Evolutionary conservation across 768 basidiomycete species (phyloP).

Genomic region (Kwoniella dendrophila): DNA sequence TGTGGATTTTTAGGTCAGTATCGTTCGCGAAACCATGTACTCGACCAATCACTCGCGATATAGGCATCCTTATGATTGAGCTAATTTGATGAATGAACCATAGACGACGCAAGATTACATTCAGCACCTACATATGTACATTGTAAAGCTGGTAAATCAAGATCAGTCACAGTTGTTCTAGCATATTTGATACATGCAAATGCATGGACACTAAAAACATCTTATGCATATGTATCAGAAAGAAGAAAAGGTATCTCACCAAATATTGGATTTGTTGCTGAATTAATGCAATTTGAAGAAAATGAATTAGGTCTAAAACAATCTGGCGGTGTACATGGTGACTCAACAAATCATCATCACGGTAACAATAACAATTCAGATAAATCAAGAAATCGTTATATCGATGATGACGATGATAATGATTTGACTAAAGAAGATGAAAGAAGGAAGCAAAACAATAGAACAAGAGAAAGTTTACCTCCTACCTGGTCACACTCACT

Average conservation of each 20-base stretch:
- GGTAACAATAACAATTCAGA: background rate
- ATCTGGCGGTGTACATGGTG: slow-evolving; percentile 44
- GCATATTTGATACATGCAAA: slow-evolving; percentile 97
- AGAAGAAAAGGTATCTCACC: slow-evolving; percentile 92
- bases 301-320: slow-evolving; percentile 75
- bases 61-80: too few species aligned
- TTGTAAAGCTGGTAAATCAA: slow-evolving; percentile 93
- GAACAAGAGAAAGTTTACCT: slow-evolving; percentile 75
- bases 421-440: slow-evolving; percentile 42
- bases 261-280: slow-evolving; percentile 96
- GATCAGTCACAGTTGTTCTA: slow-evolving; percentile 94
- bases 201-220: slow-evolving; percentile 90
- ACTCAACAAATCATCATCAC: background rate
- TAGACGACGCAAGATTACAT: slow-evolving; percentile 89
- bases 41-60: background rate
- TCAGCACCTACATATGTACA: slow-evolving; percentile 91
- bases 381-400: slow-evolving; percentile 41
- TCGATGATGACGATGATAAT: slow-evolving; percentile 34
- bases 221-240: slow-evolving; percentile 89
- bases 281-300: slow-evolving; percentile 96
- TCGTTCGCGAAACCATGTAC: background rate
- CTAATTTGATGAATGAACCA: background rate
- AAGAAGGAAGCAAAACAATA: slow-evolving; percentile 63
- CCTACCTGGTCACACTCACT: slow-evolving; percentile 58
- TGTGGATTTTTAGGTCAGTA: slow-evolving; percentile 81